Evolutionary conservation across 441 rosid species (phyloP).

Genomic region (Cnidoscolus chayamansa): DNA sequence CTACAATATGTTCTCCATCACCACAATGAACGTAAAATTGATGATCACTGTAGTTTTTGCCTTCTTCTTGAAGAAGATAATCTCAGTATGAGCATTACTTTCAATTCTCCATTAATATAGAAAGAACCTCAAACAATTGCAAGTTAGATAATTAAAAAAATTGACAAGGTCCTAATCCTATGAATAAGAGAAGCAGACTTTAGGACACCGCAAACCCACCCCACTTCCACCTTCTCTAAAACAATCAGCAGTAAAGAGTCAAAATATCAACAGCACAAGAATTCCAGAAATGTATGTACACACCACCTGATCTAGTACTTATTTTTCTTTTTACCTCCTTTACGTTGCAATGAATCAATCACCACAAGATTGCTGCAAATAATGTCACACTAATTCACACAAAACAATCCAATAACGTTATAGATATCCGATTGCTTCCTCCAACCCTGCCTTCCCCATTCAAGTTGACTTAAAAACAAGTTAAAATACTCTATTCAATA

Average conservation of each 20-base stretch:
- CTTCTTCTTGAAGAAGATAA: slow-evolving; percentile 13
- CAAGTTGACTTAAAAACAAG: background rate
- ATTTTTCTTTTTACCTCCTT: background rate
- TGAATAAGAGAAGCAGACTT: slow-evolving; percentile 17
- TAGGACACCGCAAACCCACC: slow-evolving; percentile 25
- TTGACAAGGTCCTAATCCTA: slow-evolving; percentile 25
- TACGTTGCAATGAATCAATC: slow-evolving; percentile 21
- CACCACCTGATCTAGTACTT: slow-evolving; percentile 9
- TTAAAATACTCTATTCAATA: background rate
- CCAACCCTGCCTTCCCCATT: background rate
- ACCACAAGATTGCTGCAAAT: slow-evolving; percentile 14
- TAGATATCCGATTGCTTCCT: background rate
- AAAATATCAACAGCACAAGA: slow-evolving; percentile 4
- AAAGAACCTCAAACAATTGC: background rate
- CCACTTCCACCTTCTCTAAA: slow-evolving; percentile 30
- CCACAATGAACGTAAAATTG: slow-evolving; percentile 2
- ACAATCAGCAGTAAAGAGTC: slow-evolving; percentile 24
- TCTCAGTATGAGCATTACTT: background rate
- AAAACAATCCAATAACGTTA: background rate
- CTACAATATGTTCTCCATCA: background rate
- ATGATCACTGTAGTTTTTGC: slow-evolving; percentile 2
- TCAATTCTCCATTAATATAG: background rate
- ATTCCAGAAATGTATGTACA: slow-evolving; percentile 27
- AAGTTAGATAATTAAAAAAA: slow-evolving; percentile 4
- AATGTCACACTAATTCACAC: background rate